Conservation (phyloP, 768 basidiomycete genomes). For the Inosperma sp. region DNA sequence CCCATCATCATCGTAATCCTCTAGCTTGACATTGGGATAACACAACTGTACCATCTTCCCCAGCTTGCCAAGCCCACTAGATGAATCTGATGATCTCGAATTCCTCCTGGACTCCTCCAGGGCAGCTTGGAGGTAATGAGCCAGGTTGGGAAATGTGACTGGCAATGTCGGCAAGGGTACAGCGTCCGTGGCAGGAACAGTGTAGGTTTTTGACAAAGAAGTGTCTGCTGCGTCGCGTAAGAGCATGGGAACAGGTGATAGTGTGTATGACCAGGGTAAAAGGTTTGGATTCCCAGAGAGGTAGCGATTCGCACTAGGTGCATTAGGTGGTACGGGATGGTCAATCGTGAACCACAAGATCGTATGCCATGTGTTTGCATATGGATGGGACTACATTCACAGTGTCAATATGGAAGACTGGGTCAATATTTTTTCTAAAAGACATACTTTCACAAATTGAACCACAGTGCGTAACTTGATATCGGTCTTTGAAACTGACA, state of each 20-base stretch:
- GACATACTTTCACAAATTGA: conserved; percentile 70
- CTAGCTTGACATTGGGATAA: conserved; percentile 47
- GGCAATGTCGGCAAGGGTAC: conserved; percentile 69
- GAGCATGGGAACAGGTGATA: conserved; percentile 54
- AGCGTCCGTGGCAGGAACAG: conserved; percentile 54
- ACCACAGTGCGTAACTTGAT: conserved; percentile 67
- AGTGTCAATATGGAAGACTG: neutral
- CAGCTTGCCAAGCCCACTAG: conserved; percentile 58
- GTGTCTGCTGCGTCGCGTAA: conserved; percentile 64
- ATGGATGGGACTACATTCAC: conserved; percentile 48
- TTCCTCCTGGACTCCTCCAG: conserved; percentile 65
- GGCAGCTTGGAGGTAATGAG: conserved; percentile 68
- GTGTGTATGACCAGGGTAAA: conserved; percentile 69
- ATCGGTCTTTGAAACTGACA: conserved; percentile 51
- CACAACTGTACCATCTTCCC: conserved; percentile 65
- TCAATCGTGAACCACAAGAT: conserved; percentile 78
- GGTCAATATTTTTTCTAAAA: neutral
- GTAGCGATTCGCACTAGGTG: conserved; percentile 44
- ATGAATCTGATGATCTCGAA: conserved; percentile 44
- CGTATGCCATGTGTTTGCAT: conserved; percentile 63
- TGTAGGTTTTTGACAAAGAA: conserved; percentile 61
- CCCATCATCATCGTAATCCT: conserved; percentile 24
- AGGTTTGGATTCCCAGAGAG: conserved; percentile 55
- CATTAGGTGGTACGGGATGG: conserved; percentile 48
- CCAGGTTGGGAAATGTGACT: conserved; percentile 70